phyloP scores from a whole-genome alignment of 768 basidiomycete genomes.

The Phylloporus sp. region DNA sequence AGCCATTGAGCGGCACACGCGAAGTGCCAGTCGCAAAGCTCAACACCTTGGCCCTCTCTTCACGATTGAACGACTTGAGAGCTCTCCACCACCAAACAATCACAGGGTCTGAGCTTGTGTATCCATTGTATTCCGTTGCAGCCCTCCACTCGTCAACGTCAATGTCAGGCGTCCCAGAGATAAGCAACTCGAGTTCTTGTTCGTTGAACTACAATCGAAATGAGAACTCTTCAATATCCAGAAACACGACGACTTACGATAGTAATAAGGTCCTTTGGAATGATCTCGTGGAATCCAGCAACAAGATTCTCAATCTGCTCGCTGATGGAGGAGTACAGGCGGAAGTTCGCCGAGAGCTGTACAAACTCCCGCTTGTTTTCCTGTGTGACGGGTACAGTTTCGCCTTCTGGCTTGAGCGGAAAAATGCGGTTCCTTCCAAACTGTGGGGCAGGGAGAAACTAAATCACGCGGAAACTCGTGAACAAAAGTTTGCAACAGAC shows the following conservation, averaged over 20 bases:
- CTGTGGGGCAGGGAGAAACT: constrained; percentile 32
- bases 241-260: constrained; percentile 55
- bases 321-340: constrained; percentile 89
- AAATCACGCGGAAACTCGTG: neutral
- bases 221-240: neutral
- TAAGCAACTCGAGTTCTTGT: constrained; percentile 88
- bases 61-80: constrained; percentile 93
- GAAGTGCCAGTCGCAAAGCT: constrained; percentile 96
- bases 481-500: constrained; percentile 28
- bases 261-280: constrained; percentile 90
- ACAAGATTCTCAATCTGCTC: constrained; percentile 91
- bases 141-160: constrained; percentile 97
- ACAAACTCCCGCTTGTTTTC: constrained; percentile 98
- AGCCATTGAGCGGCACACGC: constrained; percentile 90
- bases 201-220: constrained; percentile 70
- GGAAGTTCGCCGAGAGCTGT: constrained; percentile 90
- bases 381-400: constrained; percentile 81
- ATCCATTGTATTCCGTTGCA: constrained; percentile 88
- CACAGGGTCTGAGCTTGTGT: constrained; percentile 85
- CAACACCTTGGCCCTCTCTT: constrained; percentile 93
- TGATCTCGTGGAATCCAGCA: constrained; percentile 93
- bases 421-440: constrained; percentile 91
- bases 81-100: constrained; percentile 99
- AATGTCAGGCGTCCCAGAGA: constrained; percentile 97
- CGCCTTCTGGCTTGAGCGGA: constrained; percentile 81